phyloP scores from a whole-genome alignment of 441 rosid genomes.

The Erodium moschatum region DNA sequence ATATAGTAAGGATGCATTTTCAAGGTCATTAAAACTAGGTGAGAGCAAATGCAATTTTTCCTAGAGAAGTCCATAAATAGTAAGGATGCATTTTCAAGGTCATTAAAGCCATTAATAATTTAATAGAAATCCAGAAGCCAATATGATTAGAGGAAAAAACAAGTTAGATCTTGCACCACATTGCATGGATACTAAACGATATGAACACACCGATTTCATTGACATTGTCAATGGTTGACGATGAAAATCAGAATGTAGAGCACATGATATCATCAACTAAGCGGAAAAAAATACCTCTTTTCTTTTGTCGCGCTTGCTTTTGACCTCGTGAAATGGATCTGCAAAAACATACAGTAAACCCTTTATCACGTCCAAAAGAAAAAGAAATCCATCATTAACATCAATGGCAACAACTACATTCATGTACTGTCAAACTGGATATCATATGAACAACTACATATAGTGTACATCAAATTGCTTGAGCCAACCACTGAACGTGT shows the following conservation, averaged over 20 bases:
- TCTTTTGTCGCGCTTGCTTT: conserved; percentile 63
- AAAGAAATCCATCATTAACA: not conserved
- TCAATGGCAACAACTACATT: not conserved
- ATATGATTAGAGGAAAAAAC: not conserved
- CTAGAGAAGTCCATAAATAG: not conserved
- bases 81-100: not conserved
- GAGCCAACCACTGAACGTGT: not conserved
- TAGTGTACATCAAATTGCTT: not conserved
- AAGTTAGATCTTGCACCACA: not conserved
- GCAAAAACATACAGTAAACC: conserved; percentile 24
- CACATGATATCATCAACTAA: not conserved
- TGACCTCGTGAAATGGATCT: conserved; percentile 87
- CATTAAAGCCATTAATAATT: not conserved
- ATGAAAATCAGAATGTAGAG: not conserved
- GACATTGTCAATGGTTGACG: not conserved
- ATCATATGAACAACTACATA: not conserved
- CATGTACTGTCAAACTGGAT: not conserved
- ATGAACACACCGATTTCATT: not conserved
- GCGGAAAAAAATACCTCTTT: conserved; percentile 49
- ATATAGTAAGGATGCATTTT: not conserved
- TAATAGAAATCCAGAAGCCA: not conserved
- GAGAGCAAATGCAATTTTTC: not conserved
- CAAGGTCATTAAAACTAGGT: not conserved
- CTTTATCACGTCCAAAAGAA: not conserved
- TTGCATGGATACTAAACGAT: not conserved